phyloP scores from a whole-genome alignment of 169 alveolate species.

The Plasmodium malariae region DNA sequence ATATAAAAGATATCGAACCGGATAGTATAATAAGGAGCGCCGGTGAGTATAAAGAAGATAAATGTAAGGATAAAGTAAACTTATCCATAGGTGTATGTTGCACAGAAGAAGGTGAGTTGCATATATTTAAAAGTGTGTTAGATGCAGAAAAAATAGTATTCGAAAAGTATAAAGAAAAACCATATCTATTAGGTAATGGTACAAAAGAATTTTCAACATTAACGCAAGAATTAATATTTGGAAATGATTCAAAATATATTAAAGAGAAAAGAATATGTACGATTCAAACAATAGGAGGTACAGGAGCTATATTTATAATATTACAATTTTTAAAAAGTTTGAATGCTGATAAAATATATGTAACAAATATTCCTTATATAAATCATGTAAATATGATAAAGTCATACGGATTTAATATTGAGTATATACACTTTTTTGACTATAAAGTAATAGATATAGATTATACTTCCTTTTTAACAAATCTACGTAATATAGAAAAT shows the following conservation, averaged over 20 bases:
- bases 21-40: slow-evolving; percentile 43
- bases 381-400: slow-evolving; percentile 85
- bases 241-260: slow-evolving; percentile 67
- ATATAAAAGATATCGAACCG: slow-evolving; percentile 19
- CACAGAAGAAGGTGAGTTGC: slow-evolving; percentile 87
- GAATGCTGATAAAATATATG: slow-evolving; percentile 77
- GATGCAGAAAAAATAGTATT: slow-evolving; percentile 85
- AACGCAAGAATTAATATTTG: slow-evolving; percentile 84
- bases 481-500: slow-evolving; percentile 83
- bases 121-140: slow-evolving; percentile 86
- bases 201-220: slow-evolving; percentile 82
- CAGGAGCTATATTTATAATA: slow-evolving; percentile 90
- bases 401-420: slow-evolving; percentile 79
- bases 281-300: slow-evolving; percentile 89
- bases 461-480: slow-evolving; percentile 83
- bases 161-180: slow-evolving; percentile 85
- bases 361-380: slow-evolving; percentile 89
- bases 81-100: slow-evolving; percentile 91
- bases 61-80: slow-evolving; percentile 83
- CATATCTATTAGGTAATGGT: slow-evolving; percentile 92
- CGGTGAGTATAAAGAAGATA: slow-evolving; percentile 27
- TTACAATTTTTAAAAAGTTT: slow-evolving; percentile 84
- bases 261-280: slow-evolving; percentile 75
- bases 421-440: slow-evolving; percentile 87
- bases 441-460: slow-evolving; percentile 85